A percentile compares a stretch with the other conserved stretches of the same genome.
These are phyloP conservation scores for Pseudodiploospora longispora DNA, from an alignment of 2,329 filamentous ascomycete genomes.

Conservation along the genomic window DNA sequence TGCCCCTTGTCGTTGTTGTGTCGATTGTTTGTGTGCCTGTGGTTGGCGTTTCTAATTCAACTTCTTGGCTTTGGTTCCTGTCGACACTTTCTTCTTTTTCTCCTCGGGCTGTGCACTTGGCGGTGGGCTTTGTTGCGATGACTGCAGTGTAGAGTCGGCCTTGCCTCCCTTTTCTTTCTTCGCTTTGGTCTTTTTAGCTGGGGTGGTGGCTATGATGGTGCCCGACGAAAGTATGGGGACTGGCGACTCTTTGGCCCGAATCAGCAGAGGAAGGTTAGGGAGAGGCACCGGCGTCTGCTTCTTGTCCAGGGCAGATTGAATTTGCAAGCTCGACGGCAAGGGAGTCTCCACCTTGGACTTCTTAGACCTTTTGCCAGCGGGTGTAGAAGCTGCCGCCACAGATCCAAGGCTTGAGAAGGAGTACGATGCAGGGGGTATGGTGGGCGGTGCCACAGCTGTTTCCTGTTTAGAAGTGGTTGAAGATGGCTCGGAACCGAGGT, in stretches of 20 bases:
- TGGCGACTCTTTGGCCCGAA: constrained; percentile 18
- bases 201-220: constrained; percentile 12
- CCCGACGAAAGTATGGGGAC: constrained; percentile 13
- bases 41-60: too few relatives aligned
- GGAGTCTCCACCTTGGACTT: constrained; percentile 20
- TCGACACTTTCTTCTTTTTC: constrained; percentile 6
- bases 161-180: constrained; percentile 24
- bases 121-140: constrained; percentile 12
- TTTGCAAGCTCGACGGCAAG: constrained; percentile 7
- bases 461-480: constrained; percentile 21
- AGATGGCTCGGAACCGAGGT: constrained; percentile 24
- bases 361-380: constrained; percentile 15
- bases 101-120: constrained; percentile 11
- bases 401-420: constrained; percentile 11
- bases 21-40: too few relatives aligned
- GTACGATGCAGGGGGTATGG: constrained; percentile 16
- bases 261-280: constrained; percentile 26
- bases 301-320: constrained; percentile 4
- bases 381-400: constrained; percentile 12
- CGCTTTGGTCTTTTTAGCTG: constrained; percentile 18
- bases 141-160: constrained; percentile 4
- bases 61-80: constrained; percentile 10
- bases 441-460: constrained; percentile 25
- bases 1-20: too few relatives aligned
- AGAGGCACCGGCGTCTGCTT: constrained; percentile 25